Evolutionary conservation across 2,329 filamentous ascomycete species (phyloP).

Genomic region (Sphaerulina musiva): DNA sequence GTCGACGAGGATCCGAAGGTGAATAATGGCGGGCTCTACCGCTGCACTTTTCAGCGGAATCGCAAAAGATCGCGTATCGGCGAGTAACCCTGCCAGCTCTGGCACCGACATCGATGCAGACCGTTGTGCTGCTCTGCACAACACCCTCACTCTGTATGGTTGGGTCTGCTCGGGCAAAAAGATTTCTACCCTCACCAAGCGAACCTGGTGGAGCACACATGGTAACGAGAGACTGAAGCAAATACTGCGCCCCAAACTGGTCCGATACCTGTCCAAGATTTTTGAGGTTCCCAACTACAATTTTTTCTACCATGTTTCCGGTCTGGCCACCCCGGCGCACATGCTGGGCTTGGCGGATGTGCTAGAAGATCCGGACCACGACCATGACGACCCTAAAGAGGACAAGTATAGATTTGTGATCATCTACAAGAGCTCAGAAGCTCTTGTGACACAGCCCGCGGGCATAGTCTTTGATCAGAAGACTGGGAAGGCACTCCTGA

Average conservation of each 20-base stretch:
- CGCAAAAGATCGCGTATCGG: constrained; percentile 29
- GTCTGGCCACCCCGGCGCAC: constrained; percentile 25
- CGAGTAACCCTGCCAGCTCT: constrained; percentile 20
- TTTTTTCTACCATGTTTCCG: constrained; percentile 32
- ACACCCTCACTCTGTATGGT: constrained; percentile 32
- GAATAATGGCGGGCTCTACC: constrained; percentile 15
- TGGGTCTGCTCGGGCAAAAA: constrained; percentile 32
- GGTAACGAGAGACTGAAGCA: constrained; percentile 25
- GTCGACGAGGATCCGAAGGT: not conserved
- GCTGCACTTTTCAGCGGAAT: constrained; percentile 27
- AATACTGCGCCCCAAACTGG: constrained; percentile 26
- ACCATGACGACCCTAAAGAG: constrained; percentile 13
- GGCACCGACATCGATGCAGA: constrained; percentile 27
- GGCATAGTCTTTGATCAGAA: constrained; percentile 32
- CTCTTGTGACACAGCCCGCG: constrained; percentile 29
- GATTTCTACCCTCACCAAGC: constrained; percentile 27
- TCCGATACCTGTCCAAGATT: constrained; percentile 29
- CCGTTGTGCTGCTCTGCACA: constrained; percentile 32
- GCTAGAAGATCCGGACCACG: constrained; percentile 27
- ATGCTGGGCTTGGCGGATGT: constrained; percentile 29
- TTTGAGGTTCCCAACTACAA: constrained; percentile 31
- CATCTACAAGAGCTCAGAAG: constrained; percentile 28
- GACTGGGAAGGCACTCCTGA: constrained; percentile 28
- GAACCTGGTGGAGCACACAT: constrained; percentile 31
- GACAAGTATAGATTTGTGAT: constrained; percentile 31